Evolutionary conservation across 2,329 filamentous ascomycete genomes (phyloP).

Genomic region (Botryotinia narcissicola): DNA sequence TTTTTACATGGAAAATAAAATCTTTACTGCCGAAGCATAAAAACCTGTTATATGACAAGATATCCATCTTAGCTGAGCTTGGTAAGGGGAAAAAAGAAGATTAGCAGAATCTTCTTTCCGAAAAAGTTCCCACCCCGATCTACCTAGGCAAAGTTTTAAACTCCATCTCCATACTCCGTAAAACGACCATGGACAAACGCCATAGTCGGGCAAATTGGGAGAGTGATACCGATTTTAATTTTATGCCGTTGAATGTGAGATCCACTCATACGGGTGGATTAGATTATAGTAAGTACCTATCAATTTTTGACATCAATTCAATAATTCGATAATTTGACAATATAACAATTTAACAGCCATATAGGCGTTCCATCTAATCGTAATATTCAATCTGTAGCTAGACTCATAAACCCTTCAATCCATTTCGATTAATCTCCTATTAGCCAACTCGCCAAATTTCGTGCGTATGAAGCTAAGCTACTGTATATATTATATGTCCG

Average conservation of each 20-base stretch:
- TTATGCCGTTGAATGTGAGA: not conserved
- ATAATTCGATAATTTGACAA: not conserved
- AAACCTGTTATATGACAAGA: not conserved
- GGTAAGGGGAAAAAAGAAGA: not conserved
- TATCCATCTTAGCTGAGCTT: not conserved
- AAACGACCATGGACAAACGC: not conserved
- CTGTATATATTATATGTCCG: not conserved
- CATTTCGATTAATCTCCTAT: not conserved
- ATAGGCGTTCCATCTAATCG: not conserved
- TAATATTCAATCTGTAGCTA: not conserved
- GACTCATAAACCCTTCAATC: not conserved
- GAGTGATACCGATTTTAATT: not conserved
- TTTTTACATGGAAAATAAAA: not conserved
- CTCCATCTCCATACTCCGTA: not conserved
- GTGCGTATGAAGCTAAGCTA: not conserved
- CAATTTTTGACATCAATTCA: not conserved
- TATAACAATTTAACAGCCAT: not conserved
- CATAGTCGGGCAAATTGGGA: not conserved
- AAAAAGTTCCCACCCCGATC: not conserved
- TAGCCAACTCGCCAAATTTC: not conserved
- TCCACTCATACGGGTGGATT: not conserved
- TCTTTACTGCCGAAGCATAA: not conserved
- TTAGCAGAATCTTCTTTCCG: not conserved
- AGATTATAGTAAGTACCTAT: not conserved
- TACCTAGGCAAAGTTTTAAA: not conserved